These are phyloP conservation scores for Cystobasidium ongulense DNA, from an alignment of 768 basidiomycete genomes.

Conservation along the genomic window DNA sequence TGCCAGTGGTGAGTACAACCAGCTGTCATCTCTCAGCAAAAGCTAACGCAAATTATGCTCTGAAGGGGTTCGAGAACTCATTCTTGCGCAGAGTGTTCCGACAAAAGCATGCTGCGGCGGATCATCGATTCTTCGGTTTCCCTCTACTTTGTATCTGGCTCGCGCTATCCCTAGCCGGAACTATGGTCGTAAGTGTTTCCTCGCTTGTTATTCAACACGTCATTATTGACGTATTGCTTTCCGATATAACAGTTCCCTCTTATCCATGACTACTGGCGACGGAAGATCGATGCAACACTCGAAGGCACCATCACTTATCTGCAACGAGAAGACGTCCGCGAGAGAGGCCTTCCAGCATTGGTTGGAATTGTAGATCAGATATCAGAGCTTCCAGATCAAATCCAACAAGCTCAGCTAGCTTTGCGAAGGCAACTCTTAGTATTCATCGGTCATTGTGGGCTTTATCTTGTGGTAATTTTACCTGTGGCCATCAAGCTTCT, in stretches of 20 bases:
- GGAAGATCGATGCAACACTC: background rate
- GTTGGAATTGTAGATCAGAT: background rate
- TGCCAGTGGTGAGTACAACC: constrained; percentile 22
- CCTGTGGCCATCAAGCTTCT: constrained; percentile 8
- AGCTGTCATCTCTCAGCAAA: too few relatives aligned
- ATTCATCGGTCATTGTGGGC: constrained; percentile 1
- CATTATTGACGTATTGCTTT: background rate
- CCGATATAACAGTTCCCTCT: background rate
- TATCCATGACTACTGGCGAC: constrained; percentile 22
- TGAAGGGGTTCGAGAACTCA: constrained; percentile 2
- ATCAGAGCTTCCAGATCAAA: background rate
- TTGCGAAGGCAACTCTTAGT: background rate
- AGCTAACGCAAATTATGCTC: background rate
- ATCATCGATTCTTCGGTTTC: constrained; percentile 12
- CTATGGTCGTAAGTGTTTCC: background rate
- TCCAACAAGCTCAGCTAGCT: background rate
- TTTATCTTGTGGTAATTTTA: background rate
- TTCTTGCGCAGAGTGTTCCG: background rate
- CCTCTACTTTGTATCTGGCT: constrained; percentile 8
- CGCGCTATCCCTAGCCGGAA: background rate
- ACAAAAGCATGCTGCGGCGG: constrained; percentile 8
- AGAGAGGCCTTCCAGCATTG: background rate
- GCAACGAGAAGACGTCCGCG: background rate
- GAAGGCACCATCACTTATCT: background rate
- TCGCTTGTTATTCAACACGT: background rate